A percentile compares a stretch with the other conserved stretches of the same genome.
phyloP scores from a whole-genome alignment of 2,329 filamentous ascomycete genomes.

The Colletotrichum sp. region DNA sequence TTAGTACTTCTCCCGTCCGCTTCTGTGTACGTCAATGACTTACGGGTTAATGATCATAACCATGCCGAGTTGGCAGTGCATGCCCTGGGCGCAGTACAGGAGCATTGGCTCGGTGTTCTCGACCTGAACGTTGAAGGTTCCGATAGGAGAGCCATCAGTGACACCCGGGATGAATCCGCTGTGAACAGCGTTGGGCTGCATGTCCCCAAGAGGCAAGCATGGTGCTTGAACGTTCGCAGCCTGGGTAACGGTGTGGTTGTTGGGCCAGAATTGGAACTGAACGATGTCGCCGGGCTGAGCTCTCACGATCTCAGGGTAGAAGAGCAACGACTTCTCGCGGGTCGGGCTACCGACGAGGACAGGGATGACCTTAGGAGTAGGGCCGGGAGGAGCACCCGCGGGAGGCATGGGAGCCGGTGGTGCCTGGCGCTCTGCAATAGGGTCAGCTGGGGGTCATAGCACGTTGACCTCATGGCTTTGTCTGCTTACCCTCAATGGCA shows the following conservation, averaged over 20 bases:
- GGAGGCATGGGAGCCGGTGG: background rate
- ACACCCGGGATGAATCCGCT: conserved; percentile 45
- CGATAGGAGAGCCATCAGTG: conserved; percentile 38
- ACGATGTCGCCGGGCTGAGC: conserved; percentile 42
- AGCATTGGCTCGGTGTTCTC: conserved; percentile 51
- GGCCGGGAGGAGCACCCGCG: background rate
- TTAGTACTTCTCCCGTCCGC: background rate
- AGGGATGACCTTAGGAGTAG: conserved; percentile 19
- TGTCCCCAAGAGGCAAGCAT: conserved; percentile 42
- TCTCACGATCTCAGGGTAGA: conserved; percentile 39
- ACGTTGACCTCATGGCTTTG: background rate
- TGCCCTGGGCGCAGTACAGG: conserved; percentile 53
- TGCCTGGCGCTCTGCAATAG: conserved; percentile 1
- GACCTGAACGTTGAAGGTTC: conserved; percentile 52
- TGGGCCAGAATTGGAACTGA: conserved; percentile 47
- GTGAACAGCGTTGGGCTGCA: conserved; percentile 36
- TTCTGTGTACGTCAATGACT: background rate
- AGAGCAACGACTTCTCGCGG: conserved; percentile 49
- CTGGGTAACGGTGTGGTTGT: conserved; percentile 51
- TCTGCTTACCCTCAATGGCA: background rate
- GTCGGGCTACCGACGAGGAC: conserved; percentile 66
- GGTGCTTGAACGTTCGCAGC: conserved; percentile 46
- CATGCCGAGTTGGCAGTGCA: conserved; percentile 56
- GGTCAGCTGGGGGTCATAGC: background rate
- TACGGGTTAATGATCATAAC: conserved; percentile 56